Evolutionary conservation across 495 filamentous ascomycete species (phyloP).

Genomic region (Pseudomonodictys pantanalensis): DNA sequence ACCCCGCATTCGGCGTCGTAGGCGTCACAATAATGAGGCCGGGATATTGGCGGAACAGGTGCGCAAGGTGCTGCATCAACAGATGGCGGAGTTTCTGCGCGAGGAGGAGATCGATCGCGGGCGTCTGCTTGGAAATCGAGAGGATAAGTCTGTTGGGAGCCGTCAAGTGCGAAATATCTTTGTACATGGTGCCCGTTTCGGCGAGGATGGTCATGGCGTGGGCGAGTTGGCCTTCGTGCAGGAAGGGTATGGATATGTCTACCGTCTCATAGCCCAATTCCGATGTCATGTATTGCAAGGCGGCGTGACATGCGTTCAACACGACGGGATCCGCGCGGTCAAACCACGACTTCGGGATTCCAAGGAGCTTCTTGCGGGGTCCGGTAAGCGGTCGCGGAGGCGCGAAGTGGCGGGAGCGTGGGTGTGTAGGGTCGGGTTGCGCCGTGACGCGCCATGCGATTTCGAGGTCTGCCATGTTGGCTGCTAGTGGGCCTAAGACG

Average conservation of each 20-base stretch:
- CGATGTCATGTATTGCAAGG: constrained; percentile 59
- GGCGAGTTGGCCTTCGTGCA: constrained; percentile 71
- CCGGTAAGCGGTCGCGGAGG: constrained; percentile 42
- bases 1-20: constrained; percentile 73
- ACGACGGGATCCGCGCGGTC: constrained; percentile 64
- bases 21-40: constrained; percentile 78
- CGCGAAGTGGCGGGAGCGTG: constrained; percentile 50
- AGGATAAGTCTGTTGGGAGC: constrained; percentile 73
- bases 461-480: constrained; percentile 76
- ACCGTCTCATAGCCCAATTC: constrained; percentile 63
- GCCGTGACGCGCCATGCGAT: constrained; percentile 77
- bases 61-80: constrained; percentile 78
- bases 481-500: constrained; percentile 73
- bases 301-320: constrained; percentile 54
- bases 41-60: constrained; percentile 68
- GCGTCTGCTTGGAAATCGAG: constrained; percentile 59
- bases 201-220: constrained; percentile 77
- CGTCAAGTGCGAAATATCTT: constrained; percentile 52
- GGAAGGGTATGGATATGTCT: constrained; percentile 70
- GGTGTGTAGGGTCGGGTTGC: constrained; percentile 61
- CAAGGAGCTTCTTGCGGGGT: constrained; percentile 54
- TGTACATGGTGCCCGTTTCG: constrained; percentile 29
- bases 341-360: constrained; percentile 75
- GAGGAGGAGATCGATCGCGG: constrained; percentile 65
- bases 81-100: constrained; percentile 72